Base-by-base conservation (phyloP, 2,329 filamentous ascomycete genomes). In the Didymella sp. region DNA sequence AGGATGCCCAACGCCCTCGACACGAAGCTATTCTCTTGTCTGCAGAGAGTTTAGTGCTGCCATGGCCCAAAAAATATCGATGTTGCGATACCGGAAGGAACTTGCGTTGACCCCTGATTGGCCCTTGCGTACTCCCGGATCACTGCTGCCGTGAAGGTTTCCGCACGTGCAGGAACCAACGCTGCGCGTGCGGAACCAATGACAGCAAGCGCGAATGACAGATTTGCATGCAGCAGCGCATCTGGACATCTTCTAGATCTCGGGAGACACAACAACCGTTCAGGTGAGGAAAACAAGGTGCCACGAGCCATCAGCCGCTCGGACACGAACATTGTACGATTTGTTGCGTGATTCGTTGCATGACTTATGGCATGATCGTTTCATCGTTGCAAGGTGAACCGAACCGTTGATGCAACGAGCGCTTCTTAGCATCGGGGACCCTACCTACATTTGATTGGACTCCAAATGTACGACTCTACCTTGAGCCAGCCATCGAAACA, bases 341-440 rank as follows among this genome's bases (percentile, higher is more conserved):
- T 48, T 28, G 25, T 57, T 48, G 48, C 40, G 45, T 45, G 52
- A 56, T 50, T 21, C 33, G 22, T 56, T 45, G 40, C 54, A 51
- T 44, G 54, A 48, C 24, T 44, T 57, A 48, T 48, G 21, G 43
- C 38, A 48, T 57, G 43, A 52, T 57, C 54, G 43, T 52, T 48
- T 44, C 48, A 48, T 48, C 24, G 12, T 43, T 22, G 53, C 30
- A 43, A 38, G 37, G 28, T 41, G 22, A 37, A 42, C 54, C 38
- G 43, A 48, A 44, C 50, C 37, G 38, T 48, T 37, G 31, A 31
- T 48, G 47, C 42, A 19, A 35, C 33, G 17, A 51, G 48, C 46
- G 27, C 37, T 28, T 28, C 12, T 42, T 42, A 24, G 37, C 48
- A 51, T 47, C 42, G 53, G 42, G 9, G 43, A 19, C 48, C 48